Evolutionary conservation across 2,329 filamentous ascomycete species (phyloP).

Genomic region (Furcasterigmium furcatum): DNA sequence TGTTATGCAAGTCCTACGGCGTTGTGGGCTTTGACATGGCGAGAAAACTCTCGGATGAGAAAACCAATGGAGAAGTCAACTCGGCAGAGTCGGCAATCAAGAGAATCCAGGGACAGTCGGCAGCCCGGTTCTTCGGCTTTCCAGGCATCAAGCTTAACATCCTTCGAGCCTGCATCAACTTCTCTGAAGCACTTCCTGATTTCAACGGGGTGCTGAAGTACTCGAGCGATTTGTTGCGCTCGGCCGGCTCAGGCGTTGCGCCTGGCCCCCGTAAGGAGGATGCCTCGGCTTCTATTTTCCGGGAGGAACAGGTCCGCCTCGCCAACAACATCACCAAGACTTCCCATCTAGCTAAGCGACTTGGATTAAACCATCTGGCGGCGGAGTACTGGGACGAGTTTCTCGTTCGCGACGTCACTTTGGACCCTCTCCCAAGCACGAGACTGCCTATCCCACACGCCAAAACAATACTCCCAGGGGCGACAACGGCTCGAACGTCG

Average conservation of each 20-base stretch:
- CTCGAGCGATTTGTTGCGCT: conserved; percentile 78
- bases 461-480: conserved; percentile 49
- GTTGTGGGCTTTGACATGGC: conserved; percentile 49
- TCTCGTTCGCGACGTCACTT: conserved; percentile 71
- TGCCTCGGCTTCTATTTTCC: conserved; percentile 65
- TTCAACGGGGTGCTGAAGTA: conserved; percentile 87
- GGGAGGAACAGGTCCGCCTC: conserved; percentile 84
- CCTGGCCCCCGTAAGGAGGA: conserved; percentile 67
- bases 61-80: conserved; percentile 27
- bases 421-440: conserved; percentile 60
- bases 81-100: conserved; percentile 50
- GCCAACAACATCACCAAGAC: conserved; percentile 84
- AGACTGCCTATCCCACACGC: conserved; percentile 65
- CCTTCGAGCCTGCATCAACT: conserved; percentile 83
- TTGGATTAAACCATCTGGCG: conserved; percentile 67
- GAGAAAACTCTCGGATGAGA: conserved; percentile 5
- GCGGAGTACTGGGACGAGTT: conserved; percentile 98
- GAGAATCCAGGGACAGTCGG: conserved; percentile 58
- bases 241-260: conserved; percentile 76
- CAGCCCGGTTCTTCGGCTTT: conserved; percentile 70
- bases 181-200: conserved; percentile 90
- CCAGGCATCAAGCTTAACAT: conserved; percentile 80
- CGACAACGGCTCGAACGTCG: conserved; percentile 45
- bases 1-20: conserved; percentile 62
- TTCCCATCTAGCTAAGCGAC: conserved; percentile 68